Conservation (phyloP, 192 early-diverging fungal genomes). For the Paraglomus occultum region DNA sequence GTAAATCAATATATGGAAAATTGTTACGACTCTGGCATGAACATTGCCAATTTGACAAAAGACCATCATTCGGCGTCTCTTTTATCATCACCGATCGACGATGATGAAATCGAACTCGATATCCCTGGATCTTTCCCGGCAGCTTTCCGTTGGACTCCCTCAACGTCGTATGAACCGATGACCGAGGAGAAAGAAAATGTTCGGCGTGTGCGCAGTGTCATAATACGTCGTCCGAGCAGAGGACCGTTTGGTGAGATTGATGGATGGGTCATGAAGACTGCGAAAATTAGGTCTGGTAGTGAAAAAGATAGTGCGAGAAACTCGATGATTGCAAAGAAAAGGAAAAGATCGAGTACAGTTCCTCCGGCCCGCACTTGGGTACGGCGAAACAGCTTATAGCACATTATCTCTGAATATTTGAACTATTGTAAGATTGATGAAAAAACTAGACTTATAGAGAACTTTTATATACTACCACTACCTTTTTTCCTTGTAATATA, state of each 20-base stretch:
- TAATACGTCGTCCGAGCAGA: slow-evolving; percentile 22
- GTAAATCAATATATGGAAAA: too few species aligned
- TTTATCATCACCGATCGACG: not conserved
- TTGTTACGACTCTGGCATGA: too few species aligned
- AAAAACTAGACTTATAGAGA: too few species aligned
- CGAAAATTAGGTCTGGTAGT: slow-evolving; percentile 15
- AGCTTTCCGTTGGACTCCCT: not conserved
- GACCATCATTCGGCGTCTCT: too few species aligned
- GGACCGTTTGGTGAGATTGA: slow-evolving; percentile 29
- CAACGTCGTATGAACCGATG: not conserved
- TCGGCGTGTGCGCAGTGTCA: slow-evolving; percentile 17
- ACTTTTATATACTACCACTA: too few species aligned
- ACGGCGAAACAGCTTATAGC: slow-evolving; percentile 27
- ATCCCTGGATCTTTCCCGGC: slow-evolving; percentile 30
- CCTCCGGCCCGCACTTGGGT: not conserved
- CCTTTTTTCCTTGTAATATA: too few species aligned
- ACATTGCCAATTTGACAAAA: too few species aligned
- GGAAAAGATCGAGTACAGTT: slow-evolving; percentile 5
- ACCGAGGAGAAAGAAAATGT: slow-evolving; percentile 4
- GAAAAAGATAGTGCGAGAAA: not conserved
- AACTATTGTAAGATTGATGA: not conserved
- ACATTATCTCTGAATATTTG: not conserved
- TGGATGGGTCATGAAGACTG: slow-evolving; percentile 21
- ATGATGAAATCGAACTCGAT: slow-evolving; percentile 6
- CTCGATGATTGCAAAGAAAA: slow-evolving; percentile 14